Percentiles rank a stretch among this genome's conserved stretches.
These are phyloP conservation scores for Didymella glomerata DNA, from an alignment of 2,329 filamentous ascomycete genomes.

Conservation along the genomic window DNA sequence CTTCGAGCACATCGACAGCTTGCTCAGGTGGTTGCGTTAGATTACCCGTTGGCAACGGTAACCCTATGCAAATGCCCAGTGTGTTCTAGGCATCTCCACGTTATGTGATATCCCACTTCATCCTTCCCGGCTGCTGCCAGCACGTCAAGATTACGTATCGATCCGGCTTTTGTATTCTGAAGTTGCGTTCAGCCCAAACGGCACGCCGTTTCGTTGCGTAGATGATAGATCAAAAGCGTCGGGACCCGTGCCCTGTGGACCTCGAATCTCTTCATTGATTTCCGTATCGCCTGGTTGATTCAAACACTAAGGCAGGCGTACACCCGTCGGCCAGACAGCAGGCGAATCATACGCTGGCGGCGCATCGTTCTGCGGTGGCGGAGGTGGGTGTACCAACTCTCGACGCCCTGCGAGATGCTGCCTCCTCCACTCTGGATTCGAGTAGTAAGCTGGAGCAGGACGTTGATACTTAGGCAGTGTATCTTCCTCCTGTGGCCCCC, in stretches of 20 bases:
- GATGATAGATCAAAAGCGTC: too few species aligned
- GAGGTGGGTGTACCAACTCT: background rate
- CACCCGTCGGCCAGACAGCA: conserved; percentile 7
- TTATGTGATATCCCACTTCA: background rate
- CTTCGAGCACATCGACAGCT: background rate
- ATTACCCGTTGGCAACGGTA: background rate
- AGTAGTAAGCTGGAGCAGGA: conserved; percentile 6
- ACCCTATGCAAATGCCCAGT: background rate
- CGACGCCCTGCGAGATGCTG: background rate
- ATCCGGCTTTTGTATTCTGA: background rate
- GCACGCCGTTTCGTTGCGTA: background rate
- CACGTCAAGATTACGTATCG: background rate
- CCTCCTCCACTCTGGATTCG: background rate
- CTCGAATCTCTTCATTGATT: background rate
- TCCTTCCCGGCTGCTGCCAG: background rate
- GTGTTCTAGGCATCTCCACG: background rate
- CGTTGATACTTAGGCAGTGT: conserved; percentile 4
- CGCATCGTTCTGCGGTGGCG: background rate
- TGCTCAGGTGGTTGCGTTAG: background rate
- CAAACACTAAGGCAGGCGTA: background rate
- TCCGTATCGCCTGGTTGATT: background rate
- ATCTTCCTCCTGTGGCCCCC: background rate
- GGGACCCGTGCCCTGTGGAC: background rate
- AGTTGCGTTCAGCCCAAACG: background rate
- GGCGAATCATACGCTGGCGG: conserved; percentile 12